Base-by-base conservation (phyloP, 805 yeast genomes). In the Komagataella pseudopastoris region DNA sequence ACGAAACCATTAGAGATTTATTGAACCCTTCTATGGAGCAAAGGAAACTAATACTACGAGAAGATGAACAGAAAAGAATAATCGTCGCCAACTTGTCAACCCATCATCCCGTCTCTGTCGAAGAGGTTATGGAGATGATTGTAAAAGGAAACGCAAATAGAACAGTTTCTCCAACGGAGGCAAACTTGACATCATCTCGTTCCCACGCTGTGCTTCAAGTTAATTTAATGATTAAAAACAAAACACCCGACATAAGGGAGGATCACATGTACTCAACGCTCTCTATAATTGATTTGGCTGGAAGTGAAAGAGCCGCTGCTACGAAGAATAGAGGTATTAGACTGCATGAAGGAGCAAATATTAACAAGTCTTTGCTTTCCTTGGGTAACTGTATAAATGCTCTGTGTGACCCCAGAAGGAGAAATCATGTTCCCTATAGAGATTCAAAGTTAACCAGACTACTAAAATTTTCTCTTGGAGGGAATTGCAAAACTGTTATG, bases 341-440 rank as follows among this genome's bases (percentile, higher is more conserved):
- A 49, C 71, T 91, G 12, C 77, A 79, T 52, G 98, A 91, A 64
- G 97, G 98, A 23, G 98, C 97, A 12, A 88, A 88, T 63, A 91
- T 91, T 61, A 91, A 91, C 68, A 80, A 82, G 62, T 88, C 96
- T 0, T 70, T 91, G 47, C 67, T 91, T 49, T 96, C 98, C 0
- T 71, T 91, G 48, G 98, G 97, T 0, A 90, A 89, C 61, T 91
- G 97, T 65, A 90, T 91, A 55, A 89, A 88, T 64, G 96, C 97
- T 1, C 70, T 90, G 46, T 87, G 96, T 66, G 89, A 83, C 56
- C 78, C 80, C 4, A 73, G 82, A 52, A 70, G 77, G 50, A 68
- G 78, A 53, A 74, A 77, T 58, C 96, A 89, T 67, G 78, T 91
- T 8, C 98, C 98, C 0, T 91, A 87, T 64, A 69, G 98, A 58